These are phyloP conservation scores for Cryptosporidium sp. DNA, from an alignment of 169 alveolate species.

Conservation along the genomic window DNA sequence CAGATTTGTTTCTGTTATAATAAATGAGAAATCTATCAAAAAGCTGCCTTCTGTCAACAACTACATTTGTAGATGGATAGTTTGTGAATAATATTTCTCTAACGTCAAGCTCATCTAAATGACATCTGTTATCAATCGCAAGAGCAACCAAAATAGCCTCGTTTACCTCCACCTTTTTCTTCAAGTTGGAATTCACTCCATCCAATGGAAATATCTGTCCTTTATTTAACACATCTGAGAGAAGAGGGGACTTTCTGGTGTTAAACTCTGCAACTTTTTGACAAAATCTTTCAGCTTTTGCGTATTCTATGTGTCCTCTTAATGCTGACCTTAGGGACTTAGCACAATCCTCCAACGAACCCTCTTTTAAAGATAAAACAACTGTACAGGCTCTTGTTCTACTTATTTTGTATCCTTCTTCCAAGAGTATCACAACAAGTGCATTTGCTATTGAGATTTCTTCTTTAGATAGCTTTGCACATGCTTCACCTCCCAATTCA, in stretches of 20 bases:
- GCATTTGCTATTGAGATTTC: slow-evolving; percentile 58
- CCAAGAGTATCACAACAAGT: slow-evolving; percentile 12
- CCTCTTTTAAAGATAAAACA: slow-evolving; percentile 43
- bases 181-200: not conserved
- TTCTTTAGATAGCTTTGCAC: slow-evolving; percentile 25
- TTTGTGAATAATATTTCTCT: slow-evolving; percentile 45
- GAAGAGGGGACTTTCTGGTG: not conserved
- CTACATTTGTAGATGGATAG: slow-evolving; percentile 13
- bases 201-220: not conserved
- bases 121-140: slow-evolving; percentile 56
- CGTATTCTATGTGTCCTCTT: slow-evolving; percentile 10
- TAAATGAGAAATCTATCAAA: slow-evolving; percentile 32
- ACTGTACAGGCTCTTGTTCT: slow-evolving; percentile 46
- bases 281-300: slow-evolving; percentile 48
- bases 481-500: slow-evolving; percentile 32
- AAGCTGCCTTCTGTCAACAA: slow-evolving; percentile 49
- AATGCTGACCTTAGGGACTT: slow-evolving; percentile 54
- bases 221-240: not conserved
- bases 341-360: slow-evolving; percentile 70
- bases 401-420: slow-evolving; percentile 58
- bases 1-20: slow-evolving; percentile 16
- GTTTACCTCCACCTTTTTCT: slow-evolving; percentile 27
- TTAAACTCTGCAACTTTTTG: slow-evolving; percentile 23
- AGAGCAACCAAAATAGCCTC: slow-evolving; percentile 63
- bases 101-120: slow-evolving; percentile 46